A percentile compares a stretch with the other conserved stretches of the same genome.
Evolutionary conservation across 2,329 filamentous ascomycete species (phyloP).

Genomic region (Phialophora expanda): DNA sequence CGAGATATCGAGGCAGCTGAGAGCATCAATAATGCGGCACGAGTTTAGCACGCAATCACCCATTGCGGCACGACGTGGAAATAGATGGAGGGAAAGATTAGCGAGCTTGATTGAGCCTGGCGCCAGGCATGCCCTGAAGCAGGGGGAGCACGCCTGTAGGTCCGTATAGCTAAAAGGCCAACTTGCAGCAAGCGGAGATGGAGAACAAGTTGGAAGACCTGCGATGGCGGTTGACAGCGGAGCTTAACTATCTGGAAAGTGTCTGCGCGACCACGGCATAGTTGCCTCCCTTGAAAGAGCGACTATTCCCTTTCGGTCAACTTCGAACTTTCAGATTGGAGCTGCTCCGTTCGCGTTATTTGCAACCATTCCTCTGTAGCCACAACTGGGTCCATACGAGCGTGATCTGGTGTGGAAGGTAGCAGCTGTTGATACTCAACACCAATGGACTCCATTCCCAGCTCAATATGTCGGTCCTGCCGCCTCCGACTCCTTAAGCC

Average conservation of each 20-base stretch:
- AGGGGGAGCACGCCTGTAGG: not conserved
- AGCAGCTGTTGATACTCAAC: not conserved
- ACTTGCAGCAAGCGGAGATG: not conserved
- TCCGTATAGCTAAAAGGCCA: too few species aligned
- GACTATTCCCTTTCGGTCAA: conserved; percentile 1
- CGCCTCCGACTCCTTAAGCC: conserved; percentile 33
- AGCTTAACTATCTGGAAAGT: too few species aligned
- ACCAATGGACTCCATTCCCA: conserved; percentile 12
- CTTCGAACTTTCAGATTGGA: not conserved
- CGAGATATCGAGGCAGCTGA: not conserved
- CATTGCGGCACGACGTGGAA: not conserved
- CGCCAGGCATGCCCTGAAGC: not conserved
- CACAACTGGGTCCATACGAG: not conserved
- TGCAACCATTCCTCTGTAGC: not conserved
- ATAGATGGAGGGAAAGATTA: not conserved
- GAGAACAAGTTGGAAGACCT: not conserved
- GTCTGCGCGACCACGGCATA: not conserved
- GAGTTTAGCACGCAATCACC: not conserved
- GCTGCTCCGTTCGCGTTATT: not conserved
- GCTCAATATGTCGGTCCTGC: conserved; percentile 38
- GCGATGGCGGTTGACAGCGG: not conserved
- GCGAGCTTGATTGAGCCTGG: not conserved
- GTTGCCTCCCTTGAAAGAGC: not conserved
- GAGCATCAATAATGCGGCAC: not conserved
- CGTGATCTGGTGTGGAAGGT: not conserved